Conservation (phyloP, 176 grass and related monocot genomes). For the Bothriochloa decipiens region DNA sequence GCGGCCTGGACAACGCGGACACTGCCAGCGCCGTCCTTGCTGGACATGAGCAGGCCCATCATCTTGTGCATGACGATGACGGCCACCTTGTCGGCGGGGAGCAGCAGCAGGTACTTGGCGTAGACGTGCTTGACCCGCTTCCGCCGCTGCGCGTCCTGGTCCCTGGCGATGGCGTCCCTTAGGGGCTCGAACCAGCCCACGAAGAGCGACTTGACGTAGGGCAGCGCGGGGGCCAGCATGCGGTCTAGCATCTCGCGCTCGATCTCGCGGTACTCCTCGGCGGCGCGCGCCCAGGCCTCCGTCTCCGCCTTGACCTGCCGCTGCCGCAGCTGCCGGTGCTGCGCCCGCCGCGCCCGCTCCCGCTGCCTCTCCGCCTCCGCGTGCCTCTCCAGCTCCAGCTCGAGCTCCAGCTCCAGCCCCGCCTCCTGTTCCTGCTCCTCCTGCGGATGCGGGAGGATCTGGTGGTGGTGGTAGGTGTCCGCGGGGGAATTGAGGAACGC, state of each 20-base stretch:
- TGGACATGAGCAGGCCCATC: constrained; percentile 79
- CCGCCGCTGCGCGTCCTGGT: constrained; percentile 61
- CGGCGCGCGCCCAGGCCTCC: constrained; percentile 82
- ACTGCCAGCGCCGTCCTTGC: constrained; percentile 58
- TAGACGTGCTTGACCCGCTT: constrained; percentile 73
- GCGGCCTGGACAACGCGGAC: constrained; percentile 76
- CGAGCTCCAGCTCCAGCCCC: constrained; percentile 13
- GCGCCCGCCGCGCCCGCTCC: constrained; percentile 38
- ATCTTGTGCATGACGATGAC: constrained; percentile 97
- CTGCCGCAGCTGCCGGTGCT: constrained; percentile 57
- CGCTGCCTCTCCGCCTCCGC: constrained; percentile 10
- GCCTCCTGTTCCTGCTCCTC: not conserved
- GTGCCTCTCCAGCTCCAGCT: constrained; percentile 26
- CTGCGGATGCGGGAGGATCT: constrained; percentile 18
- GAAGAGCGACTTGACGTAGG: constrained; percentile 84
- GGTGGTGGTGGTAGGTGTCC: constrained; percentile 51
- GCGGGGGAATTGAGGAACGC: constrained; percentile 56
- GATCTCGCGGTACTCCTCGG: constrained; percentile 83
- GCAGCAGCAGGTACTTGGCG: constrained; percentile 67
- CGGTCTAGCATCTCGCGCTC: constrained; percentile 96
- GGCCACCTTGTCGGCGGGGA: constrained; percentile 89
- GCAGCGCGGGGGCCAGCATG: constrained; percentile 76
- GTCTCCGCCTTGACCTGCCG: constrained; percentile 91
- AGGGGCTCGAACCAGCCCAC: constrained; percentile 96
- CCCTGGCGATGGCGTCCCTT: constrained; percentile 71